phyloP scores from a whole-genome alignment of 2,329 filamentous ascomycete genomes.

The Parastagonospora avenae region DNA sequence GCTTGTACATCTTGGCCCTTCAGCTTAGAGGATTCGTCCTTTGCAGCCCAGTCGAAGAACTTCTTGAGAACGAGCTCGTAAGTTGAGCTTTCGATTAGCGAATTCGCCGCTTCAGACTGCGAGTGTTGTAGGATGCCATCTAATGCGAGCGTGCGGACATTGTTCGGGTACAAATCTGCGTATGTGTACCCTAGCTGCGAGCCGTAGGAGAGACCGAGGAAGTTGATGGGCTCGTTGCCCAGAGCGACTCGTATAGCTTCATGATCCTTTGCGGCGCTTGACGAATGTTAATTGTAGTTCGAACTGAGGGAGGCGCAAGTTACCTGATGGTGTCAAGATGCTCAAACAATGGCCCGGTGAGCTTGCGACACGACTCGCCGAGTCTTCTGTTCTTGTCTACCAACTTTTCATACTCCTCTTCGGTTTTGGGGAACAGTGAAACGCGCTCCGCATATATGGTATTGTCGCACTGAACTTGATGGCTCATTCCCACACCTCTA shows the following conservation, averaged over 20 bases:
- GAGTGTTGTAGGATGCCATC: constrained; percentile 54
- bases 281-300: background rate
- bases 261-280: constrained; percentile 35
- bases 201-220: constrained; percentile 54
- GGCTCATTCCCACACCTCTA: constrained; percentile 51
- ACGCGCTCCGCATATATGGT: constrained; percentile 46
- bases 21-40: constrained; percentile 36
- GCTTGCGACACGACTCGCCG: constrained; percentile 47
- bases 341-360: constrained; percentile 49
- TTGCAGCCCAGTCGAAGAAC: constrained; percentile 48
- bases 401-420: constrained; percentile 46
- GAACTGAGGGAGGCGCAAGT: background rate
- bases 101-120: constrained; percentile 40
- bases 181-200: constrained; percentile 53
- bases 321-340: constrained; percentile 50
- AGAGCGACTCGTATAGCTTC: constrained; percentile 43
- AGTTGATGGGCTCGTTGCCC: constrained; percentile 46
- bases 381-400: constrained; percentile 48
- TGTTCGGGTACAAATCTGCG: constrained; percentile 52
- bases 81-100: constrained; percentile 44
- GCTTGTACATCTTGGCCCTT: constrained; percentile 28
- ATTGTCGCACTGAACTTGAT: constrained; percentile 47
- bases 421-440: constrained; percentile 45
- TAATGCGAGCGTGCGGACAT: constrained; percentile 50
- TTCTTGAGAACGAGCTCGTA: constrained; percentile 46